These are phyloP conservation scores for Lachnellula suecica DNA, from an alignment of 2,329 filamentous ascomycete genomes.

Conservation along the genomic window DNA sequence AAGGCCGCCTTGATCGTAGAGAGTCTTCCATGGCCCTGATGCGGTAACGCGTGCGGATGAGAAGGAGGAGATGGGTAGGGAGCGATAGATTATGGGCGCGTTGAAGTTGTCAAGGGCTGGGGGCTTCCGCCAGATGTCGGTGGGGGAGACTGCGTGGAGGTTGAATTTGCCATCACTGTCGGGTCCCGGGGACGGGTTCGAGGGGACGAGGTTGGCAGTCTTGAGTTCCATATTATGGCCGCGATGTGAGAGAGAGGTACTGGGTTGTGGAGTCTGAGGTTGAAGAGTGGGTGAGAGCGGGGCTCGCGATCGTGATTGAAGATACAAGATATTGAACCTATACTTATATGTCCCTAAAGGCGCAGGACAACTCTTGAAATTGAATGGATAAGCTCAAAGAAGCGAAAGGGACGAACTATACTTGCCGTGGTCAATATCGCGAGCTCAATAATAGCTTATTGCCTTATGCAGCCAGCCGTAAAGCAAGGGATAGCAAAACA, in stretches of 20 bases:
- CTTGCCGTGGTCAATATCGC: no score
- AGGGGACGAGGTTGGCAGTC: constrained; percentile 2
- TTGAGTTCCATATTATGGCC: constrained; percentile 5
- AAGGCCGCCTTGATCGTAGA: constrained; percentile 69
- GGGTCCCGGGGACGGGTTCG: neutral
- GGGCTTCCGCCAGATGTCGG: constrained; percentile 75
- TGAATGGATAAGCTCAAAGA: no score
- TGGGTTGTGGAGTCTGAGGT: neutral
- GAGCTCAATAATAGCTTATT: no score
- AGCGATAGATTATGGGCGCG: constrained; percentile 33
- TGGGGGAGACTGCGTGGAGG: constrained; percentile 28
- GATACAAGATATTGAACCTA: no score
- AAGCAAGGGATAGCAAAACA: no score
- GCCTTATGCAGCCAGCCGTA: no score
- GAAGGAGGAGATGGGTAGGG: constrained; percentile 52
- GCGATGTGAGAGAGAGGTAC: neutral
- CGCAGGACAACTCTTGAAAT: no score
- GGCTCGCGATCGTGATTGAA: neutral
- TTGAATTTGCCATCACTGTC: constrained; percentile 32
- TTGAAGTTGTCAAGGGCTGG: constrained; percentile 65
- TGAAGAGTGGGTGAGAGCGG: neutral
- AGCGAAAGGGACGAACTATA: no score
- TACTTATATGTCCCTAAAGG: no score
- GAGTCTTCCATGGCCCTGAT: constrained; percentile 54
- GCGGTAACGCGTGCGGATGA: constrained; percentile 61